Evolutionary conservation across 2,329 filamentous ascomycete species (phyloP).

Genomic region (Anisogramma anomala): DNA sequence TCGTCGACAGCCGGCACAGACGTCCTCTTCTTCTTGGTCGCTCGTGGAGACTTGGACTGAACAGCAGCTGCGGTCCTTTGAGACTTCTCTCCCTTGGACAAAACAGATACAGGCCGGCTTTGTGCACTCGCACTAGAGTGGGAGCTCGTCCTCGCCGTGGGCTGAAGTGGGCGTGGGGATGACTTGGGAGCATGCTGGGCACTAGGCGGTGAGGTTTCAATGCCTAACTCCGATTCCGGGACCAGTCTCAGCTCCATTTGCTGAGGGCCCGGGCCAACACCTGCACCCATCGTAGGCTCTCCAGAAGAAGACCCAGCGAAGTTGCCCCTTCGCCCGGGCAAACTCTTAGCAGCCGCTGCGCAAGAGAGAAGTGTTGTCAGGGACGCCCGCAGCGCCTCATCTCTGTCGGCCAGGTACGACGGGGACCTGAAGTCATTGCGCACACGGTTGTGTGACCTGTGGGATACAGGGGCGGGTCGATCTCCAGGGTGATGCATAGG

Average conservation of each 20-base stretch:
- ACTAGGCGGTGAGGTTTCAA: constrained; percentile 19
- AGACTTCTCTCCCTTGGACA: constrained; percentile 30
- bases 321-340: constrained; percentile 52
- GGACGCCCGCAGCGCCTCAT: constrained; percentile 82
- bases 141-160: constrained; percentile 18
- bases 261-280: constrained; percentile 36
- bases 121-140: constrained; percentile 22
- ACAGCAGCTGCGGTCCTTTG: constrained; percentile 33
- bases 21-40: constrained; percentile 49
- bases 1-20: constrained; percentile 25
- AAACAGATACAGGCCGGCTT: constrained; percentile 19
- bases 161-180: constrained; percentile 9
- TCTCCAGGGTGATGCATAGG: constrained; percentile 30
- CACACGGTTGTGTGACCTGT: constrained; percentile 36
- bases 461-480: constrained; percentile 27
- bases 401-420: constrained; percentile 73
- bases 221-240: constrained; percentile 48
- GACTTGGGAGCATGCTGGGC: constrained; percentile 18
- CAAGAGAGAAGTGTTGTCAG: constrained; percentile 94
- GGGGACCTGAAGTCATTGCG: constrained; percentile 58
- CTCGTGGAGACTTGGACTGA: constrained; percentile 29
- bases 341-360: constrained; percentile 73
- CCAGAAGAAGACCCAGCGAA: constrained; percentile 23
- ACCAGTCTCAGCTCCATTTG: constrained; percentile 49
- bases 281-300: constrained; percentile 23